Conservation (phyloP, 208 protist genomes). For the Lotmaria passim region DNA sequence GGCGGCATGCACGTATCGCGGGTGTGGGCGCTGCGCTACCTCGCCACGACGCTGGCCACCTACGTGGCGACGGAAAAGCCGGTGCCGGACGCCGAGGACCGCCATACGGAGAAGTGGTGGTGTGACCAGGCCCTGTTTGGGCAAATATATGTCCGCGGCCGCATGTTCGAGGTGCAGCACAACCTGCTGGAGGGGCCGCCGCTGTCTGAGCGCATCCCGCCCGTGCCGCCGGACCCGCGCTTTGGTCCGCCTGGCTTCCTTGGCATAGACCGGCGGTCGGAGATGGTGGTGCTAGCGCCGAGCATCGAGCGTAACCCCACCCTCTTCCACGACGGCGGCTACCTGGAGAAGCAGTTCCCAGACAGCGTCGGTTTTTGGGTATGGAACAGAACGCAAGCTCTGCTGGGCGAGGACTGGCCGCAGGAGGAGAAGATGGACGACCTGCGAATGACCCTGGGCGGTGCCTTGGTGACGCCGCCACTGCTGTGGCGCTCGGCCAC, state of each 20-base stretch:
- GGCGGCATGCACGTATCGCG: constrained; percentile 39
- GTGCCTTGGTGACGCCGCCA: constrained; percentile 25
- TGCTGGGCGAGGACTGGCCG: constrained; percentile 27
- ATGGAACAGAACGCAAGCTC: constrained; percentile 16
- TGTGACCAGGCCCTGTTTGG: constrained; percentile 40
- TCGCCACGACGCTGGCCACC: constrained; percentile 16
- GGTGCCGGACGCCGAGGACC: constrained; percentile 15
- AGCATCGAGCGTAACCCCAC: constrained; percentile 18
- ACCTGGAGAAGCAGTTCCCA: constrained; percentile 27
- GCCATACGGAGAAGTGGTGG: constrained; percentile 27
- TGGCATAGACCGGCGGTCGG: constrained; percentile 26
- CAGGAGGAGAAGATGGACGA: background rate
- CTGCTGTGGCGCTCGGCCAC: constrained; percentile 35
- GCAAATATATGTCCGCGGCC: constrained; percentile 34
- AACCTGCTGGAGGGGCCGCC: constrained; percentile 26
- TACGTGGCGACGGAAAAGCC: constrained; percentile 28
- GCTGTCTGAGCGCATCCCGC: constrained; percentile 2
- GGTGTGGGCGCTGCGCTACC: constrained; percentile 36
- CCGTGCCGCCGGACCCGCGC: constrained; percentile 8
- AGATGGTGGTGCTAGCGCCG: constrained; percentile 25
- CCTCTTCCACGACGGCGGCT: constrained; percentile 26
- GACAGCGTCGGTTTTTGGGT: background rate
- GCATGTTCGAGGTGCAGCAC: constrained; percentile 40
- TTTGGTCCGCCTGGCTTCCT: constrained; percentile 21
- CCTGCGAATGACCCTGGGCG: constrained; percentile 18